phyloP scores from a whole-genome alignment of 768 basidiomycete species.

The Suillus fuscotomentosus region DNA sequence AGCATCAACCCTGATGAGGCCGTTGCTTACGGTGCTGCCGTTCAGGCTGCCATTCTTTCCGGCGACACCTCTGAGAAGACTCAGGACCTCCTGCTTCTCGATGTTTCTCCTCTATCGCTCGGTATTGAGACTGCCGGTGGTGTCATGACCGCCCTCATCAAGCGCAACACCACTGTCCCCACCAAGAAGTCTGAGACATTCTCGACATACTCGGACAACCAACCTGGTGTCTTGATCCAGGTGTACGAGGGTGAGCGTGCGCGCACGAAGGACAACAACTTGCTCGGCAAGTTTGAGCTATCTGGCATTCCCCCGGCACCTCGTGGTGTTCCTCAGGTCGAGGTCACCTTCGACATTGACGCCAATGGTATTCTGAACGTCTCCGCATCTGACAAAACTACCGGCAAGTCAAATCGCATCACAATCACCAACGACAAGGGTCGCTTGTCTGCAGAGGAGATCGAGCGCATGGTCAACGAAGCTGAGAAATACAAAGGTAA shows the following conservation, averaged over 20 bases:
- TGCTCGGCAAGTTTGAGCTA: constrained; percentile 97
- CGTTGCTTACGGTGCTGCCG: constrained; percentile 97
- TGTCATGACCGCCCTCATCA: constrained; percentile 98
- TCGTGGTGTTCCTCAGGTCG: constrained; percentile 96
- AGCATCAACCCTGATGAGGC: constrained; percentile 99
- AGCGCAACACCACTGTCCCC: constrained; percentile 97
- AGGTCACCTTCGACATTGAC: constrained; percentile 98
- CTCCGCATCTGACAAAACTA: constrained; percentile 93
- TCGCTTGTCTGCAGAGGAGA: constrained; percentile 95
- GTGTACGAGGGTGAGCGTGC: constrained; percentile 99
- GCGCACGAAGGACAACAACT: constrained; percentile 97
- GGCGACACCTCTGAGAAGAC: constrained; percentile 99
- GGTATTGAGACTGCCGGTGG: constrained; percentile 99
- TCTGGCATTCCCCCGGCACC: constrained; percentile 96
- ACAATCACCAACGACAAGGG: constrained; percentile 98
- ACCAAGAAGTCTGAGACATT: constrained; percentile 99
- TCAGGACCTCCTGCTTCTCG: constrained; percentile 92
- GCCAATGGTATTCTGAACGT: constrained; percentile 97
- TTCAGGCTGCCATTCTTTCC: constrained; percentile 96
- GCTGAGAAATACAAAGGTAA: constrained; percentile 89
- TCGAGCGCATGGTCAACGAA: constrained; percentile 95
- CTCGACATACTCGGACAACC: constrained; percentile 98
- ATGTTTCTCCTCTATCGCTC: constrained; percentile 85
- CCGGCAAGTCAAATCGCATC: constrained; percentile 92
- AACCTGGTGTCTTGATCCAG: constrained; percentile 97